These are phyloP conservation scores for Salix caprea DNA, from an alignment of 345 rosid genomes.

Conservation along the genomic window DNA sequence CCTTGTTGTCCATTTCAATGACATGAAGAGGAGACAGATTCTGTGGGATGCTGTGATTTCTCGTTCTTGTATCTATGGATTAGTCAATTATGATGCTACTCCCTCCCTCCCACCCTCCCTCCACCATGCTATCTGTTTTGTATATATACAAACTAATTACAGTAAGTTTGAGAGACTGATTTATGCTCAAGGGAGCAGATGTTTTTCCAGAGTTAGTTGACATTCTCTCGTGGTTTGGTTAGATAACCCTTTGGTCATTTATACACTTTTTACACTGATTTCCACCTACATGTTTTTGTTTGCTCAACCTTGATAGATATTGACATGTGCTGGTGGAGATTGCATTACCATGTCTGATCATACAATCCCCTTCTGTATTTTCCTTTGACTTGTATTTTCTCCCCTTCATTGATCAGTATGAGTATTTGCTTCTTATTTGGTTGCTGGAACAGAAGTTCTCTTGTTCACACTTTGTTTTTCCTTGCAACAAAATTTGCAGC, in stretches of 20 bases:
- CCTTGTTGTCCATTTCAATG: background rate
- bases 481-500: constrained; percentile 42
- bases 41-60: background rate
- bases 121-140: background rate
- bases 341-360: background rate
- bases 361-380: background rate
- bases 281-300: background rate
- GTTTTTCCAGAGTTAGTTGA: background rate
- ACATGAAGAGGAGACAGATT: background rate
- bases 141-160: background rate
- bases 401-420: background rate
- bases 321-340: background rate
- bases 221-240: background rate
- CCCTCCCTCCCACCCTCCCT: background rate
- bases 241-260: background rate
- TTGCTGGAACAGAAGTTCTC: background rate
- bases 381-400: background rate
- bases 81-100: background rate
- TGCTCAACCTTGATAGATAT: background rate
- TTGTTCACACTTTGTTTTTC: background rate
- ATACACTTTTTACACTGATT: background rate
- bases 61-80: background rate
- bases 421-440: constrained; percentile 7
- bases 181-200: background rate
- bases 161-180: background rate